These are phyloP conservation scores for Pelagophyceae sp. DNA, from an alignment of 352 stramenopile species.

Conservation along the genomic window DNA sequence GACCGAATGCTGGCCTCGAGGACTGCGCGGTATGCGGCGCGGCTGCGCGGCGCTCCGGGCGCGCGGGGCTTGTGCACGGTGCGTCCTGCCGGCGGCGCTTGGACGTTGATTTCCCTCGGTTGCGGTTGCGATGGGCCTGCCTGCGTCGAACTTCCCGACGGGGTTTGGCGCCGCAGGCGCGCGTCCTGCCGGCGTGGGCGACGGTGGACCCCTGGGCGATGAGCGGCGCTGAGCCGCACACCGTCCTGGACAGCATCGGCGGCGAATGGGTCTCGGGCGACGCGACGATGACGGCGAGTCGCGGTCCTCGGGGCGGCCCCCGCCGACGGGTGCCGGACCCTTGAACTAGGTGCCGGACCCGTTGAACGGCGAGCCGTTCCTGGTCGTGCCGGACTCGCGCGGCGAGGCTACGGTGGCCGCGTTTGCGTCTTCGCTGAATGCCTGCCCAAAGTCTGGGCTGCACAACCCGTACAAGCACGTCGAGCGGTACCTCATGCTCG, in stretches of 20 bases:
- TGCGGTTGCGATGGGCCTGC: too few species aligned
- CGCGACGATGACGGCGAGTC: conserved; percentile 36
- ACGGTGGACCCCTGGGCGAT: conserved; percentile 74
- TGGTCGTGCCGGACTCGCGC: conserved; percentile 82
- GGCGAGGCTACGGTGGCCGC: conserved; percentile 63
- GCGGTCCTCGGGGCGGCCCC: conserved; percentile 41
- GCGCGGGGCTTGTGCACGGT: too few species aligned
- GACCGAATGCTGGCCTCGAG: too few species aligned
- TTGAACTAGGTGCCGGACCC: conserved; percentile 76
- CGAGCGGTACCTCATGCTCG: conserved; percentile 77
- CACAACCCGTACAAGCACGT: conserved; percentile 97
- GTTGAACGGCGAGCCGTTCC: conserved; percentile 82
- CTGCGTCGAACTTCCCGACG: too few species aligned
- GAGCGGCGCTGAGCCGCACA: conserved; percentile 58
- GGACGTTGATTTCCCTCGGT: too few species aligned
- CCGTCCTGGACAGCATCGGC: conserved; percentile 80
- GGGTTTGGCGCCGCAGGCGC: too few species aligned
- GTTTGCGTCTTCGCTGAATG: conserved; percentile 82
- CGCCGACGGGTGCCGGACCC: too few species aligned
- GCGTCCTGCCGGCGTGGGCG: conserved; percentile 67
- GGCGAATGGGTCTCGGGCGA: conserved; percentile 68
- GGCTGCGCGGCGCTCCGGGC: too few species aligned
- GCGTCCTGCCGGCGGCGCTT: too few species aligned
- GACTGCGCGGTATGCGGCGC: too few species aligned
- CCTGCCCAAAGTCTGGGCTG: conserved; percentile 84